A percentile compares a stretch with the other conserved stretches of the same genome.
phyloP scores from a whole-genome alignment of 2,329 filamentous ascomycete genomes.

The Botrytis deweyae region DNA sequence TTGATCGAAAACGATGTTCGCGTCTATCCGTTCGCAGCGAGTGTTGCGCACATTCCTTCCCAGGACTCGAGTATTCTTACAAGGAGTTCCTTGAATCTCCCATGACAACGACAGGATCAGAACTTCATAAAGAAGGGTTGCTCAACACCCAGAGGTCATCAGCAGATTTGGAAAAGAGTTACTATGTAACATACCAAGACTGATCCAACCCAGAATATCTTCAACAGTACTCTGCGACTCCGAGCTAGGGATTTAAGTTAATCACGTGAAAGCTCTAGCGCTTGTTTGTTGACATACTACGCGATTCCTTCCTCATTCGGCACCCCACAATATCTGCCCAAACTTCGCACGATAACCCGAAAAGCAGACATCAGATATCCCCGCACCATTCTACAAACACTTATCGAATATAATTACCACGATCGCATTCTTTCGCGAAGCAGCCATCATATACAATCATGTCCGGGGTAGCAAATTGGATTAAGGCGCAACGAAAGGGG shows the following conservation, averaged over 20 bases:
- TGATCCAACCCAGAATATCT: not conserved
- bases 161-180: not conserved
- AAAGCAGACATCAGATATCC: constrained; percentile 11
- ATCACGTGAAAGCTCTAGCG: constrained; percentile 8
- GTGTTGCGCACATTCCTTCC: constrained; percentile 6
- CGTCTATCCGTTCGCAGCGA: not conserved
- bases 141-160: not conserved
- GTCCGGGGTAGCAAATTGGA: constrained; percentile 67
- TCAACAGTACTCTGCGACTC: not conserved
- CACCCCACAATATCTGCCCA: constrained; percentile 19
- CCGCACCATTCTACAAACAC: constrained; percentile 1
- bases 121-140: not conserved
- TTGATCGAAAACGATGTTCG: not conserved
- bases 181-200: not conserved
- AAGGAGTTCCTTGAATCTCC: constrained; percentile 11
- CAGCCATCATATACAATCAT: constrained; percentile 46
- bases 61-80: constrained; percentile 4
- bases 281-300: constrained; percentile 23
- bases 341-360: constrained; percentile 14
- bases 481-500: constrained; percentile 78
- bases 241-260: not conserved
- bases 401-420: constrained; percentile 1
- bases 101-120: constrained; percentile 9
- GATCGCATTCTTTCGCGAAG: constrained; percentile 10
- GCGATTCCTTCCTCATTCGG: constrained; percentile 15